Percentiles rank a stretch among this genome's conserved stretches.
phyloP scores from a whole-genome alignment of 2,329 filamentous ascomycete genomes.

The Colletotrichum spaethianum region DNA sequence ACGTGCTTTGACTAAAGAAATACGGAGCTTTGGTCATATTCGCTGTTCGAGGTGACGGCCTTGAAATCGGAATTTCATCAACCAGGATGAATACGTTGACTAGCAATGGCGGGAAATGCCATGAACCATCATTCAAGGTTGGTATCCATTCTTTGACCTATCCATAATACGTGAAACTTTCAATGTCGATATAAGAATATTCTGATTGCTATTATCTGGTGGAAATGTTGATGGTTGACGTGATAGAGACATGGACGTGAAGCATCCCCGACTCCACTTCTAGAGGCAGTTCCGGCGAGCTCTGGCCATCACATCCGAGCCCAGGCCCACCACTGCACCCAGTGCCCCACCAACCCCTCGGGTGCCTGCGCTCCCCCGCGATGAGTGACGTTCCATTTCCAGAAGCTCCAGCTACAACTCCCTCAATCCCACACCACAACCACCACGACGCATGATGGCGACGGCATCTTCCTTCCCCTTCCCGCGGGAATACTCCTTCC shows the following conservation, averaged over 20 bases:
- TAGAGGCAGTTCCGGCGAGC: not conserved
- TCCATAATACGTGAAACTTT: too few species aligned
- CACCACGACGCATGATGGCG: conserved; percentile 11
- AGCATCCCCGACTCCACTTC: not conserved
- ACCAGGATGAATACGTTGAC: not conserved
- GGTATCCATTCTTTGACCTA: too few species aligned
- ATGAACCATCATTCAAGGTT: too few species aligned
- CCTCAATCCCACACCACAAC: not conserved
- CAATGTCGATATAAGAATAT: not conserved
- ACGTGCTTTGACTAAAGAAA: too few species aligned
- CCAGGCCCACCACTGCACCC: not conserved
- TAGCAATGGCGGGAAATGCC: not conserved
- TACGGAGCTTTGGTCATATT: too few species aligned
- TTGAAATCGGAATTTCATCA: not conserved
- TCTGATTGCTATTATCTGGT: not conserved
- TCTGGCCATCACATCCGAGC: not conserved
- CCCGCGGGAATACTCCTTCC: conserved; percentile 80
- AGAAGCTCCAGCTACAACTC: not conserved
- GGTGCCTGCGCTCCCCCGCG: not conserved
- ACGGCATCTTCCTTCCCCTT: conserved; percentile 62
- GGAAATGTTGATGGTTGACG: not conserved
- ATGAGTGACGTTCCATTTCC: not conserved
- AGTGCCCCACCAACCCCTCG: not conserved
- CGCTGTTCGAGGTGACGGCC: not conserved
- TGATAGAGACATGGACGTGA: not conserved